These are phyloP conservation scores for Mychonastes homosphaera DNA, from an alignment of 139 green algal species.

Conservation along the genomic window DNA sequence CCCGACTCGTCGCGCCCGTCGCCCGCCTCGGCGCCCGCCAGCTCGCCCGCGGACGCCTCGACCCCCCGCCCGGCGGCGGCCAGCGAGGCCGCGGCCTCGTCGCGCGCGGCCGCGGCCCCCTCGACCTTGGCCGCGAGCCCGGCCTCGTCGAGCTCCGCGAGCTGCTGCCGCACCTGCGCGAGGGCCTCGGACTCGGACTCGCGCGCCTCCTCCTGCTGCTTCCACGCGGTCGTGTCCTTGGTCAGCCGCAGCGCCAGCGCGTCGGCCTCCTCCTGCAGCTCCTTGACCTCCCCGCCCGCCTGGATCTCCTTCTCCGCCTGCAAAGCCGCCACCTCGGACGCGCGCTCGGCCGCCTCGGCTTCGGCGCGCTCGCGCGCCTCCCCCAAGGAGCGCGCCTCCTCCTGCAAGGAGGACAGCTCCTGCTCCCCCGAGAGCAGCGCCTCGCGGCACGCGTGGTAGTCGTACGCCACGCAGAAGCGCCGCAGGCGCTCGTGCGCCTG, in stretches of 20 bases:
- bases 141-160: conserved; percentile 27
- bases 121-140: conserved; percentile 22
- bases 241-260: conserved; percentile 44
- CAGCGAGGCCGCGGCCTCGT: conserved; percentile 24
- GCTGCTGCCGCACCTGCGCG: conserved; percentile 11
- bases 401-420: conserved; percentile 14
- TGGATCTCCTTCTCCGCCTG: conserved; percentile 45
- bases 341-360: conserved; percentile 17
- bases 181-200: conserved; percentile 37
- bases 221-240: conserved; percentile 44
- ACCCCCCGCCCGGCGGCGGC: conserved; percentile 31
- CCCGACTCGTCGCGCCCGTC: conserved; percentile 74
- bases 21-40: conserved; percentile 58
- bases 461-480: conserved; percentile 74
- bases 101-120: conserved; percentile 12
- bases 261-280: conserved; percentile 36
- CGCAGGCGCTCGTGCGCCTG: conserved; percentile 44
- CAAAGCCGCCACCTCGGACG: conserved; percentile 21
- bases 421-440: conserved; percentile 28
- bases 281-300: conserved; percentile 39
- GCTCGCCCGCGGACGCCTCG: conserved; percentile 33
- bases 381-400: conserved; percentile 5
- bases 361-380: conserved; percentile 33
- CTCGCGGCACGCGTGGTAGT: conserved; percentile 44
- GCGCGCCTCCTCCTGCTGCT: conserved; percentile 50